Evolutionary conservation across 2,329 filamentous ascomycete genomes (phyloP).

Genomic region (Magnaporthiopsis incrustans): DNA sequence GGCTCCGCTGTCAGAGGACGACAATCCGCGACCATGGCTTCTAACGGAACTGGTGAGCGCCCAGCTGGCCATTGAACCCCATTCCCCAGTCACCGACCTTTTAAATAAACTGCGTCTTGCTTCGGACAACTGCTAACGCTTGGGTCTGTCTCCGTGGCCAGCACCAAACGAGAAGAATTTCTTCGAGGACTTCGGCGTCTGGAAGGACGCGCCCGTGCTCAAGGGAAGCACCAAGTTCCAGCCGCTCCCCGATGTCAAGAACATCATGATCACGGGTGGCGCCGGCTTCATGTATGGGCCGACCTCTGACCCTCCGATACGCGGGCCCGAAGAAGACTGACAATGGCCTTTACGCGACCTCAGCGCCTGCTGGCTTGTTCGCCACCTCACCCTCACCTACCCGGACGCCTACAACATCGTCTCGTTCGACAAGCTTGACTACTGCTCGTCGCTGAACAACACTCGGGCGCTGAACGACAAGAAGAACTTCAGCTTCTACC

Average conservation of each 20-base stretch:
- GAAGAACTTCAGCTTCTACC: conserved; percentile 70
- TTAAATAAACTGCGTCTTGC: no score
- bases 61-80: no score
- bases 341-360: conserved; percentile 5
- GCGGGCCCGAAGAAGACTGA: neutral
- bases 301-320: neutral
- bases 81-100: no score
- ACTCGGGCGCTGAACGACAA: conserved; percentile 59
- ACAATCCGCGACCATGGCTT: no score
- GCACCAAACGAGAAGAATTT: conserved; percentile 24
- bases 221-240: conserved; percentile 63
- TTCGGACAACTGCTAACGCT: no score
- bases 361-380: conserved; percentile 76
- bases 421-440: conserved; percentile 79
- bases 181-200: conserved; percentile 54
- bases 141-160: no score
- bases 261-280: conserved; percentile 77
- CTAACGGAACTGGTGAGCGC: no score
- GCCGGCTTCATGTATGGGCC: conserved; percentile 72
- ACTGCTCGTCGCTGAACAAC: conserved; percentile 75
- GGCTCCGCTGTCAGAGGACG: no score
- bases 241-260: conserved; percentile 60
- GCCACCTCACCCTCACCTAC: conserved; percentile 69
- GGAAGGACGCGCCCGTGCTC: conserved; percentile 64
- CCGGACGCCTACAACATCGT: conserved; percentile 67